These are phyloP conservation scores for Lolium perenne DNA, from an alignment of 176 grass and related monocot species.

Conservation along the genomic window DNA sequence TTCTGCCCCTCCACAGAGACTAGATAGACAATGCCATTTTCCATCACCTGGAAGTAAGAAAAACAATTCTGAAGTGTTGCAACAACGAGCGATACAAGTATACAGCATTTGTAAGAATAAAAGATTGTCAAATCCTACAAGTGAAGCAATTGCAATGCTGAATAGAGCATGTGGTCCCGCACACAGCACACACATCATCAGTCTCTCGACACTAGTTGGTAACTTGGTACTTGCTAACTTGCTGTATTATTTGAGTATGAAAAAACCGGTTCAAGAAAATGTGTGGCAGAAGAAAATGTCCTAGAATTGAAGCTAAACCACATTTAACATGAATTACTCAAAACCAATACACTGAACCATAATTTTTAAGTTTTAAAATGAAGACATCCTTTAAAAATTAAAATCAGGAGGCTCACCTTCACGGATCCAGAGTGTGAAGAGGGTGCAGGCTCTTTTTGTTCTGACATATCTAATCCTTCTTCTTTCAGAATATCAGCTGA, in stretches of 20 bases:
- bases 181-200: background rate
- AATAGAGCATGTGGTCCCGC: background rate
- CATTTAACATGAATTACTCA: conserved; percentile 13
- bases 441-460: conserved; percentile 47
- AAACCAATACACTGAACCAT: conserved; percentile 23
- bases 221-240: background rate
- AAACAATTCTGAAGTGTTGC: background rate
- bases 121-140: conserved; percentile 9
- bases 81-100: conserved; percentile 17
- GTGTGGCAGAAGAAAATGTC: background rate
- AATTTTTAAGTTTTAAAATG: conserved; percentile 16
- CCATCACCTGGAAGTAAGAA: conserved; percentile 65
- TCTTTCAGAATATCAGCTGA: conserved; percentile 95
- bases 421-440: conserved; percentile 59
- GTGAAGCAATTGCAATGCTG: conserved; percentile 23
- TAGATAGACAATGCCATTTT: conserved; percentile 81
- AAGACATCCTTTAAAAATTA: background rate
- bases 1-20: conserved; percentile 92
- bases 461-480: conserved; percentile 80
- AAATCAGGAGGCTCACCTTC: conserved; percentile 56
- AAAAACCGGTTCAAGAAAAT: background rate
- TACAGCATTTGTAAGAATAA: background rate
- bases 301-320: background rate
- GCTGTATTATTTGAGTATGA: conserved; percentile 4
- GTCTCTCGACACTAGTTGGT: conserved; percentile 18